A percentile compares a stretch with the other conserved stretches of the same genome.
These are phyloP conservation scores for Trichoderma koningii DNA, from an alignment of 2,329 filamentous ascomycete species.

Conservation along the genomic window DNA sequence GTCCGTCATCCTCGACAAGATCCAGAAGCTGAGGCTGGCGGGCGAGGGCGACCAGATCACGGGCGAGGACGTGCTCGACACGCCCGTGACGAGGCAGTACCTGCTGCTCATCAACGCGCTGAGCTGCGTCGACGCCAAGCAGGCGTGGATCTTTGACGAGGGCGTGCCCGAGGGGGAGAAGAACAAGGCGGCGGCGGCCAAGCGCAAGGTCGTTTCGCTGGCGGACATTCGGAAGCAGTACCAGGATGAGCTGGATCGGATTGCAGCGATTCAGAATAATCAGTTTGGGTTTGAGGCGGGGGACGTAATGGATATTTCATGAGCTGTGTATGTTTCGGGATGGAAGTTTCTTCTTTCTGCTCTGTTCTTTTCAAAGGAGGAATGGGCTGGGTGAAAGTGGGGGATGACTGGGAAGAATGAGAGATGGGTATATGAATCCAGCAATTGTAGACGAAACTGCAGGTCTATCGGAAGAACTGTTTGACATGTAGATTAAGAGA, in stretches of 20 bases:
- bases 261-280: conserved; percentile 84
- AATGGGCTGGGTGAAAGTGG: background rate
- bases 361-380: background rate
- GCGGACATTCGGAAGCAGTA: conserved; percentile 87
- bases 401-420: background rate
- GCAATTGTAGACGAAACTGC: background rate
- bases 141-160: conserved; percentile 73
- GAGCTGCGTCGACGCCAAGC: conserved; percentile 75
- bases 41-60: conserved; percentile 61
- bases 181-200: conserved; percentile 38
- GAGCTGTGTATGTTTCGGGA: conserved; percentile 23
- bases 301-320: conserved; percentile 56
- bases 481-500: conserved; percentile 21
- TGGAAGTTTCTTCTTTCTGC: too few relatives aligned
- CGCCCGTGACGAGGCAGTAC: conserved; percentile 72
- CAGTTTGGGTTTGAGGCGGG: conserved; percentile 74
- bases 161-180: conserved; percentile 31
- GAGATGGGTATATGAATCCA: background rate
- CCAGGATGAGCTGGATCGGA: conserved; percentile 83
- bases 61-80: conserved; percentile 61
- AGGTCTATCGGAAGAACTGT: background rate
- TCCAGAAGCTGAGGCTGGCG: conserved; percentile 61
- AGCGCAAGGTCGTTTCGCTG: conserved; percentile 79
- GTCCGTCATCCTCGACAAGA: conserved; percentile 61
- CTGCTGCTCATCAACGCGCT: conserved; percentile 91